phyloP scores from a whole-genome alignment of 352 stramenopile species.

The Phytophthora vignae region DNA sequence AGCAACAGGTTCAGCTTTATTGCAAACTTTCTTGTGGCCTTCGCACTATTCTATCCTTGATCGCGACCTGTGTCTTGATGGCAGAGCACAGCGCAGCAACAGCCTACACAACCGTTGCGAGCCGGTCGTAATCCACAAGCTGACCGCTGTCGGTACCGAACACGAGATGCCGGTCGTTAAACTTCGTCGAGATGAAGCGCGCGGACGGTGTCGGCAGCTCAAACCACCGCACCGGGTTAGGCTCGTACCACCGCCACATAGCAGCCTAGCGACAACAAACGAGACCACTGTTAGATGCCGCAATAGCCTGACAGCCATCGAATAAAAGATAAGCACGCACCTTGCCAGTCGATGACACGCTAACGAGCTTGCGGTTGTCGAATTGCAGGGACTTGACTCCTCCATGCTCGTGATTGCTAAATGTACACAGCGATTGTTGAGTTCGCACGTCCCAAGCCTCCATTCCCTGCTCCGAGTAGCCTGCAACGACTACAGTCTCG shows the following conservation, averaged over 20 bases:
- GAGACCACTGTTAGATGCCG: conserved; percentile 13
- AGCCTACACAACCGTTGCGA: conserved; percentile 60
- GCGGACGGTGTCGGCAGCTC: conserved; percentile 52
- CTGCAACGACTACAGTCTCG: conserved; percentile 87
- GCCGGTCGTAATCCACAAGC: conserved; percentile 82
- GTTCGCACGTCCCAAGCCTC: conserved; percentile 90
- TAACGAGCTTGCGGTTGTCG: conserved; percentile 90
- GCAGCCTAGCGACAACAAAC: conserved; percentile 56
- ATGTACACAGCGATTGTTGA: conserved; percentile 86
- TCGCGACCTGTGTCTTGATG: conserved; percentile 22
- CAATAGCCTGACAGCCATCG: not conserved
- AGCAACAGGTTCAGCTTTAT: conserved; percentile 19
- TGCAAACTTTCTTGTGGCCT: conserved; percentile 16
- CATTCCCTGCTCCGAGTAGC: conserved; percentile 86
- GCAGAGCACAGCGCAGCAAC: conserved; percentile 8
- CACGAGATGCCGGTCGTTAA: conserved; percentile 78
- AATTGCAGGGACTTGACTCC: conserved; percentile 83
- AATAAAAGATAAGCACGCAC: conserved; percentile 33
- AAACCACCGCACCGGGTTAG: conserved; percentile 84
- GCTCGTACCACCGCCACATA: conserved; percentile 86
- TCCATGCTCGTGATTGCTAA: conserved; percentile 77
- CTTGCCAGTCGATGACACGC: conserved; percentile 76
- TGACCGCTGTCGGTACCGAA: conserved; percentile 80
- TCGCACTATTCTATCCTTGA: conserved; percentile 47
- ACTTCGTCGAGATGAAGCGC: conserved; percentile 74